phyloP scores from a whole-genome alignment of 495 filamentous ascomycete genomes.

The Aspergillus homomorphus region DNA sequence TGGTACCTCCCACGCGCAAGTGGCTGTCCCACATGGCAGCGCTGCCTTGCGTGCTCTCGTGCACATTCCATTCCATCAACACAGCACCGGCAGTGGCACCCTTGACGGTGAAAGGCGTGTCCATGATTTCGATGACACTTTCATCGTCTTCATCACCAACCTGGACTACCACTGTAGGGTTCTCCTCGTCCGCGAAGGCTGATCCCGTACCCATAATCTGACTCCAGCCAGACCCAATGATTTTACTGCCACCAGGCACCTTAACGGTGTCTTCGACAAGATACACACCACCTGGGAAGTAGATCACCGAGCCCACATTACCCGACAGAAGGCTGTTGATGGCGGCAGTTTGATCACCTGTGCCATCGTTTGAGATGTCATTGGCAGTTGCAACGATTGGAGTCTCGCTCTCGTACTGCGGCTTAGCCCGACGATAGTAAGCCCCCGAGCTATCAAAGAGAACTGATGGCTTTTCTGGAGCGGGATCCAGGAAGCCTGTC shows the following conservation, averaged over 20 bases:
- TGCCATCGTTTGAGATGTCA: conserved; percentile 11
- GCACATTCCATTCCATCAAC: conserved; percentile 78
- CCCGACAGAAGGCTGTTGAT: conserved; percentile 47
- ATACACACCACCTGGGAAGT: conserved; percentile 58
- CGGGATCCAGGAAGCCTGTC: neutral
- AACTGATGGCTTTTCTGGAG: neutral
- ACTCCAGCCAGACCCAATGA: conserved; percentile 48
- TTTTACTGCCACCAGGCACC: conserved; percentile 45
- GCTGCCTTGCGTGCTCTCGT: conserved; percentile 53
- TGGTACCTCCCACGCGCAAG: conserved; percentile 6
- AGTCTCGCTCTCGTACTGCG: conserved; percentile 4
- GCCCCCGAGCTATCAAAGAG: conserved; percentile 6
- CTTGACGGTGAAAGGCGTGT: conserved; percentile 50
- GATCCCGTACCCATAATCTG: conserved; percentile 43
- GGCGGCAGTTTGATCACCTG: conserved; percentile 23
- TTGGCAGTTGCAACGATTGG: conserved; percentile 4
- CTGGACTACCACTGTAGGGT: conserved; percentile 51
- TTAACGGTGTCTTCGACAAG: conserved; percentile 49
- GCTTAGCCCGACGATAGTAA: conserved; percentile 3
- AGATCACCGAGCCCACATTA: conserved; percentile 41
- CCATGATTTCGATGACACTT: conserved; percentile 51
- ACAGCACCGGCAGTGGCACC: conserved; percentile 76
- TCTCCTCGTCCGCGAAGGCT: conserved; percentile 45
- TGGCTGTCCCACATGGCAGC: conserved; percentile 26
- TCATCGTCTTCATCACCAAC: conserved; percentile 49